These are phyloP conservation scores for Heterotrichella gracilis DNA, from an alignment of 352 stramenopile species.

Conservation along the genomic window DNA sequence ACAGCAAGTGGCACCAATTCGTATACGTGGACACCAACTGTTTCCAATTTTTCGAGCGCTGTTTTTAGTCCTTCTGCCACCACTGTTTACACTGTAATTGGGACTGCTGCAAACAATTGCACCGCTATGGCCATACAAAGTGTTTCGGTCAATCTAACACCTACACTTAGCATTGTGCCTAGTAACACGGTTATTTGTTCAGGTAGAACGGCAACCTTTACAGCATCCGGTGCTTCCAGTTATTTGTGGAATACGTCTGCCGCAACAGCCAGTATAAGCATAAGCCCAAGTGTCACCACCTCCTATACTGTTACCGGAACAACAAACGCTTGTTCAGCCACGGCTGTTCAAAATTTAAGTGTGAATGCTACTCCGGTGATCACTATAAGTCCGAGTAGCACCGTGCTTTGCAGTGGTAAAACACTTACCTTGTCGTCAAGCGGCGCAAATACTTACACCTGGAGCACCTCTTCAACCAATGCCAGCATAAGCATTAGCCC, in stretches of 20 bases:
- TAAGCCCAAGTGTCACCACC: too few relatives aligned
- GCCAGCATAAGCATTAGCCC: too few relatives aligned
- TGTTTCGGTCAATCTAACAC: neutral
- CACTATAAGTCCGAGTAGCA: neutral
- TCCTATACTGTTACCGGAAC: neutral
- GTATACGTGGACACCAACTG: neutral
- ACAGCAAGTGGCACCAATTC: neutral
- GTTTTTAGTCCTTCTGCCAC: neutral
- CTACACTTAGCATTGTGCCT: neutral
- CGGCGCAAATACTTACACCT: neutral
- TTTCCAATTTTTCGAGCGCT: neutral
- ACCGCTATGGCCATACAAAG: neutral
- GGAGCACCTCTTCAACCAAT: too few relatives aligned
- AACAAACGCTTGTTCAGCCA: neutral
- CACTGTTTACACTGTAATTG: neutral
- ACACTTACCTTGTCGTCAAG: neutral
- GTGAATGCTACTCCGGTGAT: neutral
- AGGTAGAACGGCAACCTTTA: neutral
- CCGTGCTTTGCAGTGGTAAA: neutral
- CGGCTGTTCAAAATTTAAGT: neutral
- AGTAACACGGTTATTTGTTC: neutral
- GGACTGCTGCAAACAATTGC: neutral
- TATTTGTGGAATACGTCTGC: slow-evolving; percentile 3
- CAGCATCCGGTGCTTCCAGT: neutral
- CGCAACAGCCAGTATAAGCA: too few relatives aligned